Conservation (phyloP, 169 alveolate genomes). For the Pseudocohnilembus persalinus region DNA sequence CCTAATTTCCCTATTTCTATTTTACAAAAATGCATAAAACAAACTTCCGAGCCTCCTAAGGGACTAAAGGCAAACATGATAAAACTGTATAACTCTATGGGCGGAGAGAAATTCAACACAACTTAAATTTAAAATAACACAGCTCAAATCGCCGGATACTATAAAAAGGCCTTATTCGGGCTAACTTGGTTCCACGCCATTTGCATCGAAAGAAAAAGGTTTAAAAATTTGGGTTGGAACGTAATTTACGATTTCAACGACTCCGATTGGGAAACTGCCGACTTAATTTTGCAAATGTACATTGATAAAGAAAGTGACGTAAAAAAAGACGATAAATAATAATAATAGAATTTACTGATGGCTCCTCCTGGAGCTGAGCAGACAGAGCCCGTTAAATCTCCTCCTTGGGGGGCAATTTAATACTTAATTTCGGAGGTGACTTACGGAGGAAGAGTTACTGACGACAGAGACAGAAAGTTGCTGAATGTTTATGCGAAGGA, state of each 20-base stretch:
- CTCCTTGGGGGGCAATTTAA: conserved; percentile 94
- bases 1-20: conserved; percentile 94
- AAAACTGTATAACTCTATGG: conserved; percentile 87
- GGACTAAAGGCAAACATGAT: conserved; percentile 91
- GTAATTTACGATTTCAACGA: conserved; percentile 90
- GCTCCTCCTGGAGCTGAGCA: neutral
- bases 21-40: conserved; percentile 93
- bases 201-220: conserved; percentile 89
- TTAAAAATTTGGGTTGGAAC: conserved; percentile 92
- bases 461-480: conserved; percentile 91
- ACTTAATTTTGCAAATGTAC: conserved; percentile 89
- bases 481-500: conserved; percentile 88
- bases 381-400: conserved; percentile 65
- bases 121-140: conserved; percentile 45
- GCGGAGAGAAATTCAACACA: conserved; percentile 69
- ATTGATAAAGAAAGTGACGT: conserved; percentile 79
- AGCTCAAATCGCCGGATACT: conserved; percentile 64
- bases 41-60: conserved; percentile 94
- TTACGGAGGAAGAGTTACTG: conserved; percentile 96
- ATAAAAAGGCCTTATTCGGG: conserved; percentile 84
- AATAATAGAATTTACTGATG: conserved; percentile 18
- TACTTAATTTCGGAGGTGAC: conserved; percentile 94
- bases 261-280: conserved; percentile 92
- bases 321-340: conserved; percentile 41
- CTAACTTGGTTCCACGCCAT: conserved; percentile 92